phyloP scores from a whole-genome alignment of 805 yeast genomes.

The Zygoascus bituminiphila region DNA sequence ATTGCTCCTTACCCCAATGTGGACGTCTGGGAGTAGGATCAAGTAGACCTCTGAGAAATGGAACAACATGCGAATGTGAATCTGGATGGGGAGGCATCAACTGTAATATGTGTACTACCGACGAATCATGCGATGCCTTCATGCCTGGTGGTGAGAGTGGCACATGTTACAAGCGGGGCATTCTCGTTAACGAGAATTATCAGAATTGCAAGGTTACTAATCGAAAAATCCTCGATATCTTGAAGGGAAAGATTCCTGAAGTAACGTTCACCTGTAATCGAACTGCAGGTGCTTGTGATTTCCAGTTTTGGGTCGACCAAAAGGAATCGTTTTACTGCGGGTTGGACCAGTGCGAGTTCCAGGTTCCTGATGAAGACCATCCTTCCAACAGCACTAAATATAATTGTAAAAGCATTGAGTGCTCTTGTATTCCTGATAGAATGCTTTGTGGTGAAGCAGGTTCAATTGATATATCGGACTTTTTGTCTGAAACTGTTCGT shows the following conservation, averaged over 20 bases:
- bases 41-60: slow-evolving; percentile 52
- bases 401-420: slow-evolving; percentile 66
- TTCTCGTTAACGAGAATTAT: slow-evolving; percentile 67
- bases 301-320: slow-evolving; percentile 94
- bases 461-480: slow-evolving; percentile 89
- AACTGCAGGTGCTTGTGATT: slow-evolving; percentile 59
- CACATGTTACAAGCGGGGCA: slow-evolving; percentile 81
- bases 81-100: slow-evolving; percentile 93
- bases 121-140: slow-evolving; percentile 72
- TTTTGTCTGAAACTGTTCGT: slow-evolving; percentile 74
- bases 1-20: slow-evolving; percentile 82
- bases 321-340: slow-evolving; percentile 88
- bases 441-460: slow-evolving; percentile 94
- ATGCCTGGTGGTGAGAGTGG: slow-evolving; percentile 83
- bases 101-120: slow-evolving; percentile 72
- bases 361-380: slow-evolving; percentile 41
- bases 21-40: slow-evolving; percentile 66
- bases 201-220: slow-evolving; percentile 94
- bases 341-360: slow-evolving; percentile 60
- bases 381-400: slow-evolving; percentile 58
- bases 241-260: slow-evolving; percentile 78
- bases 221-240: slow-evolving; percentile 68
- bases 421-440: slow-evolving; percentile 84
- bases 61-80: slow-evolving; percentile 58
- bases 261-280: slow-evolving; percentile 85